Conservation (phyloP, 225 moss, liverwort and hornwort species). For the Thuidium tamariscinum region DNA sequence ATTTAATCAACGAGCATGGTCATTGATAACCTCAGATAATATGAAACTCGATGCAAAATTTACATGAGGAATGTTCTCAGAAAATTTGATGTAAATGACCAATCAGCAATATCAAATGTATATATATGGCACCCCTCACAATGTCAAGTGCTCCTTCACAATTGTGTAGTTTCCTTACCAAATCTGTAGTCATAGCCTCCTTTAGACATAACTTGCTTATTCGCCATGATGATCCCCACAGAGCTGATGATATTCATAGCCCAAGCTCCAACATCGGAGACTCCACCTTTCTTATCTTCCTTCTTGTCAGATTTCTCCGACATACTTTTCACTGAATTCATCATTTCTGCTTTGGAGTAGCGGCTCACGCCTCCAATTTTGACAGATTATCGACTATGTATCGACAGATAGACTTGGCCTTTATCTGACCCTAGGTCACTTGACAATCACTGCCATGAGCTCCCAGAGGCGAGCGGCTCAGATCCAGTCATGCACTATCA, state of each 20-base stretch:
- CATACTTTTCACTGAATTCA: constrained; percentile 29
- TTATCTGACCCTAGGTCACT: constrained; percentile 8
- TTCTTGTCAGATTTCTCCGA: constrained; percentile 47
- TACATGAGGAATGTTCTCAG: background rate
- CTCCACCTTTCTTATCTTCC: constrained; percentile 59
- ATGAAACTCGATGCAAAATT: background rate
- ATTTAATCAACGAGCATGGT: background rate
- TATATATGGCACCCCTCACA: background rate
- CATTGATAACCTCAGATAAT: background rate
- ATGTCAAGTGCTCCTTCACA: background rate
- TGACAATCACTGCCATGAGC: constrained; percentile 26
- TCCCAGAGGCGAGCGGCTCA: background rate
- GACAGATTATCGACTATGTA: background rate
- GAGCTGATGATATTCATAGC: constrained; percentile 97
- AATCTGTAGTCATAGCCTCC: constrained; percentile 76
- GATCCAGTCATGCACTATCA: background rate
- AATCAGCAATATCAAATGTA: background rate
- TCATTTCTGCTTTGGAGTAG: constrained; percentile 8
- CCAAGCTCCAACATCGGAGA: constrained; percentile 92
- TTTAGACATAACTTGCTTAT: constrained; percentile 93
- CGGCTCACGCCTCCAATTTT: background rate
- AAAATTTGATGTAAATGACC: background rate
- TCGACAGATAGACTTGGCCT: background rate
- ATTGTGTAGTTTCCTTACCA: constrained; percentile 32
- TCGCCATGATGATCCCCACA: constrained; percentile 99